Base-by-base conservation (phyloP, 768 basidiomycete genomes). In the Suillus spraguei region DNA sequence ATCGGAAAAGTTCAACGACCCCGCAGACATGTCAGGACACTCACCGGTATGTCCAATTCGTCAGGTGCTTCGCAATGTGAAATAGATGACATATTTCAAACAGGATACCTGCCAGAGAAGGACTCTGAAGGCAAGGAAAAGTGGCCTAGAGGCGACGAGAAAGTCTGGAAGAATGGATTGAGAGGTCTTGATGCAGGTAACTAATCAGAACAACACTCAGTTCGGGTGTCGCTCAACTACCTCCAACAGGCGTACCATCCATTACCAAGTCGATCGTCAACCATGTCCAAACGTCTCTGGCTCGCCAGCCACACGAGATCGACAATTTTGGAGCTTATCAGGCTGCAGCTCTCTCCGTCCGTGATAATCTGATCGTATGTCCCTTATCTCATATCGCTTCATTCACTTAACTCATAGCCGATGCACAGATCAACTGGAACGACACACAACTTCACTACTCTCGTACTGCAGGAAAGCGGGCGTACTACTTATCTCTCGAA, bases 401-500 rank as follows among this genome's bases (percentile, higher is more conserved):
- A 46, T 28, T 10, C 59, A 60, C 59, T n/a, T 38, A 49, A 59
- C 46, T 64, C 63, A 35, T 42, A 28, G 6, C 22, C n/a, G 32
- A 59, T 62, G 7, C 16, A 41, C 58, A 90, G 89, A 76, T 91
- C 68, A 92, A 94, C 75, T 95, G 92, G 92, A 95, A 94, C 68
- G 85, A 87, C 47, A 95, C 92, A 8, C 89, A 93, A 69, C 72
- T 90, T 63, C 79, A 86, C 61, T 85, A 89, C 75, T 90, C 90
- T 56, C 88, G 91, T 71, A 95, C 92, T 73, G 81, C 86, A 42
- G 94, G 93, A 32, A 95, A 96, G 70, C 83, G 93, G 64, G 93
- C 93, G 14, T 98, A 98, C 81, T 99, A 99, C 77, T 86, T 99
- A 64, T 97, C 94, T 47, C 86, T 98, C 60, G 97, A 97, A 77